Conservation (phyloP, 345 rosid genomes). For the Kernera saxatilis region DNA sequence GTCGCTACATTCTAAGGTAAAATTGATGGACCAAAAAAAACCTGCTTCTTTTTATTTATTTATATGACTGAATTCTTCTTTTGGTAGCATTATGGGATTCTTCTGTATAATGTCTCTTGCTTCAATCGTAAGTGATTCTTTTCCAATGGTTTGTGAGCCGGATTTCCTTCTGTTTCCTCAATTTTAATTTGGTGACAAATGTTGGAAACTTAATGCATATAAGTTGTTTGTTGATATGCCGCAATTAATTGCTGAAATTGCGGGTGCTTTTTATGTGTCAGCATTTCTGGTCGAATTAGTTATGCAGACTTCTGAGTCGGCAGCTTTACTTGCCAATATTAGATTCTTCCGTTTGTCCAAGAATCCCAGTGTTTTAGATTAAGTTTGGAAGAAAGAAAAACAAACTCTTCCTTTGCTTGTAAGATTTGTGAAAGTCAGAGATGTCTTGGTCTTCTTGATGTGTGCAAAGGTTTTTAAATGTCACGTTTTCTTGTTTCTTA, state of each 20-base stretch:
- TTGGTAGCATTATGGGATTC: constrained; percentile 6
- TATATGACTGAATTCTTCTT: background rate
- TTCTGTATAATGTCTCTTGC: constrained; percentile 41
- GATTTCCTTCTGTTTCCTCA: constrained; percentile 20
- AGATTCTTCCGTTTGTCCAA: constrained; percentile 25
- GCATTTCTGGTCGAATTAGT: background rate
- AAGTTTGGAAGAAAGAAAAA: background rate
- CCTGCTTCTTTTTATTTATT: constrained; percentile 33
- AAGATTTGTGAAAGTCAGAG: constrained; percentile 29
- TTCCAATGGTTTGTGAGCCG: constrained; percentile 13
- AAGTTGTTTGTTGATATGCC: constrained; percentile 29
- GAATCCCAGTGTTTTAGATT: constrained; percentile 6
- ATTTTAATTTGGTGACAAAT: background rate
- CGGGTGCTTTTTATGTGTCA: constrained; percentile 18
- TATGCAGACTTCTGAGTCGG: constrained; percentile 7
- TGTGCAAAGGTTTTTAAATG: constrained; percentile 10
- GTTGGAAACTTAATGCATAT: constrained; percentile 17
- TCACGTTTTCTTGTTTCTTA: background rate
- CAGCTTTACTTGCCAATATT: constrained; percentile 15
- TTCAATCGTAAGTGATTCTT: constrained; percentile 78
- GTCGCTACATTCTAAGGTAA: constrained; percentile 26
- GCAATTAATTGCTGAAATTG: constrained; percentile 20
- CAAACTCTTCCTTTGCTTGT: background rate
- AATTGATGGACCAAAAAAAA: constrained; percentile 11
- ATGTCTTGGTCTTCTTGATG: constrained; percentile 22